Base-by-base conservation (phyloP, 768 basidiomycete genomes). In the Pleurotus djamor region DNA sequence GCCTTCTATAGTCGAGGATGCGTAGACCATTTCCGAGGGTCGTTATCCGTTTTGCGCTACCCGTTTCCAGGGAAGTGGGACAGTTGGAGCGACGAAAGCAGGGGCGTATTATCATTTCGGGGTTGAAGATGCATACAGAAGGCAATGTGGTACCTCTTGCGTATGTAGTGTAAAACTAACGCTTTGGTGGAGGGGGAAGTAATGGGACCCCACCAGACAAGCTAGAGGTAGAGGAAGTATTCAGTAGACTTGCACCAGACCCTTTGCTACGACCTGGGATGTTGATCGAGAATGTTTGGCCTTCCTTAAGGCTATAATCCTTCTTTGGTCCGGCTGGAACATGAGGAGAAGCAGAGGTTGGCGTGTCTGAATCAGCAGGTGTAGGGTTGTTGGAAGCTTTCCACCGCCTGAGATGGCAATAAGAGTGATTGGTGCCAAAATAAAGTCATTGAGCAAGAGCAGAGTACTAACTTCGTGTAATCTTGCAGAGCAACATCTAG, bases 241-340 rank as follows among this genome's bases (percentile, higher is more conserved):
- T 76, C 16, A 84, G 64, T 37, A 84, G 65, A 62, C 68, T 79
- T 5, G 72, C 68, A 16, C 69, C 63, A 36, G 72, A 62, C 14
- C 73, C 60, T 69, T 81, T 81, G 58, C 71, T 75, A 56, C 88
- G 85, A n/a, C 94, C 94, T 5, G 95, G 96, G 60, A 97, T 92
- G 36, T 84, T 77, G 63, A 98, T 96, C 4, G 89, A 88, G 71
- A 98, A 96, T 0, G 95, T 97, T 70, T 98, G 92, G 7, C 95
- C 95, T 65, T 94, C 93, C 71, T 96, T 97, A 65, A 98, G 74
- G 41, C 90, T 91, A 72, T 94, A 97, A 65, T 98, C 95, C 72
- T 93, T 92, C 79, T 94, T 94, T 1, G 93, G 92, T 8, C 89
- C 92, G 7, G 80, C 61, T 10, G 93, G 88, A 58, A 90, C 64